These are phyloP conservation scores for Nothophaeocryptopus gaeumannii DNA, from an alignment of 2,329 filamentous ascomycete genomes.

Conservation along the genomic window DNA sequence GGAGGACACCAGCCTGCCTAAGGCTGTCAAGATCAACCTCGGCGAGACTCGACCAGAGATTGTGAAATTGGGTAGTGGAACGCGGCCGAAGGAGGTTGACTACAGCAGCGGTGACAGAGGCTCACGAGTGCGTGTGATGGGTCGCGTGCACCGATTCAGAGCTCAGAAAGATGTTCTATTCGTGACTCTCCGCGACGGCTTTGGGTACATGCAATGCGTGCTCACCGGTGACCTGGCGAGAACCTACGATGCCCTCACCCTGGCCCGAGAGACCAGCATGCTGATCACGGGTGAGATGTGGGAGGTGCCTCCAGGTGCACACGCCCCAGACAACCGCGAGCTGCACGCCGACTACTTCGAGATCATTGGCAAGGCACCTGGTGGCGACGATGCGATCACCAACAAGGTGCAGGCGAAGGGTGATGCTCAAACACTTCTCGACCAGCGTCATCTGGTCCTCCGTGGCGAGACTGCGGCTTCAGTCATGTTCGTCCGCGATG, in stretches of 20 bases:
- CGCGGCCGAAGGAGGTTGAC: conserved; percentile 50
- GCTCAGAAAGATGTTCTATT: conserved; percentile 83
- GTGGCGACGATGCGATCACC: conserved; percentile 87
- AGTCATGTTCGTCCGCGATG: conserved; percentile 81
- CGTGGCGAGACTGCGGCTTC: conserved; percentile 80
- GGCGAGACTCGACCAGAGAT: conserved; percentile 63
- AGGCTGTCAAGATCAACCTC: conserved; percentile 72
- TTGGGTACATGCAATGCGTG: conserved; percentile 81
- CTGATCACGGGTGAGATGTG: conserved; percentile 80
- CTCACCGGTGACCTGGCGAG: conserved; percentile 77
- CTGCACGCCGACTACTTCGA: conserved; percentile 87
- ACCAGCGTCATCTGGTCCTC: conserved; percentile 80
- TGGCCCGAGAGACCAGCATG: conserved; percentile 85
- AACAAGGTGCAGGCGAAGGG: conserved; percentile 70
- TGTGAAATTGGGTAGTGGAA: conserved; percentile 53
- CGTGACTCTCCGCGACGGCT: conserved; percentile 80
- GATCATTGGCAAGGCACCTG: conserved; percentile 72
- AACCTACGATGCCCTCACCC: conserved; percentile 84
- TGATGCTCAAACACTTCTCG: conserved; percentile 70
- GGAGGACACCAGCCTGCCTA: conserved; percentile 70
- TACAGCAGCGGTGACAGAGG: conserved; percentile 58
- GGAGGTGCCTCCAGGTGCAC: conserved; percentile 71
- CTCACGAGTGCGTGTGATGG: conserved; percentile 73
- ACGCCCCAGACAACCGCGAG: conserved; percentile 80
- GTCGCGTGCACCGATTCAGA: conserved; percentile 77